These are phyloP conservation scores for Clavariopsis aquatica DNA, from an alignment of 495 filamentous ascomycete species.

Conservation along the genomic window DNA sequence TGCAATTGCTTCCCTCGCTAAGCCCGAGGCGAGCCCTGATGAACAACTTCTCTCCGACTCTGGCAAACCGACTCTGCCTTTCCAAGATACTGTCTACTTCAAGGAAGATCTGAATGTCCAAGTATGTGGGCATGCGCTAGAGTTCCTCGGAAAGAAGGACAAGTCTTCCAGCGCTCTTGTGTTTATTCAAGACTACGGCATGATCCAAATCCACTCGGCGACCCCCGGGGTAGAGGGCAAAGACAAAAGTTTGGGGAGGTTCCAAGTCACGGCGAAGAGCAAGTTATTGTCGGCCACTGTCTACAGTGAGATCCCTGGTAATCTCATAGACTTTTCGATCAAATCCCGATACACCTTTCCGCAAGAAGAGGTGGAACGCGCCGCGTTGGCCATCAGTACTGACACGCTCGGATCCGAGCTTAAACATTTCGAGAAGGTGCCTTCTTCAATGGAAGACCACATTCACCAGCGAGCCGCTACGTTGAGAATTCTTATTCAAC, in stretches of 20 bases:
- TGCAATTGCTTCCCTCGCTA: slow-evolving; percentile 69
- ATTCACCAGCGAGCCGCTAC: slow-evolving; percentile 68
- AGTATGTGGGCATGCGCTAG: slow-evolving; percentile 51
- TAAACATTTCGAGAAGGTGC: slow-evolving; percentile 66
- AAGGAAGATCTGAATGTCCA: slow-evolving; percentile 60
- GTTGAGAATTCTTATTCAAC: slow-evolving; percentile 67
- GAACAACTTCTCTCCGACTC: slow-evolving; percentile 69
- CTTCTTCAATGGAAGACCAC: slow-evolving; percentile 77
- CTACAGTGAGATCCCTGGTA: slow-evolving; percentile 76
- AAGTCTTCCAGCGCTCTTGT: slow-evolving; percentile 67
- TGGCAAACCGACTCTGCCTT: slow-evolving; percentile 58
- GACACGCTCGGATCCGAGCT: slow-evolving; percentile 77
- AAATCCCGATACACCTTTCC: slow-evolving; percentile 64
- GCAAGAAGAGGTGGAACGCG: slow-evolving; percentile 68
- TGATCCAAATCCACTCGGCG: slow-evolving; percentile 68
- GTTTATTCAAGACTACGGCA: slow-evolving; percentile 75
- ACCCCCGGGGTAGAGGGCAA: slow-evolving; percentile 50
- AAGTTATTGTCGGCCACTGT: slow-evolving; percentile 95
- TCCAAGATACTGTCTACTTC: slow-evolving; percentile 84
- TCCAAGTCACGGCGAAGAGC: slow-evolving; percentile 69
- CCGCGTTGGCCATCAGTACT: slow-evolving; percentile 75
- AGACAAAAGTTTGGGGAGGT: slow-evolving; percentile 46
- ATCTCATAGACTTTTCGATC: slow-evolving; percentile 75
- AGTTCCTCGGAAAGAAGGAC: slow-evolving; percentile 44
- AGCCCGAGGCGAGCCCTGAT: slow-evolving; percentile 62